Conservation (phyloP, 2,329 filamentous ascomycete species). For the Trichophyton simii region DNA sequence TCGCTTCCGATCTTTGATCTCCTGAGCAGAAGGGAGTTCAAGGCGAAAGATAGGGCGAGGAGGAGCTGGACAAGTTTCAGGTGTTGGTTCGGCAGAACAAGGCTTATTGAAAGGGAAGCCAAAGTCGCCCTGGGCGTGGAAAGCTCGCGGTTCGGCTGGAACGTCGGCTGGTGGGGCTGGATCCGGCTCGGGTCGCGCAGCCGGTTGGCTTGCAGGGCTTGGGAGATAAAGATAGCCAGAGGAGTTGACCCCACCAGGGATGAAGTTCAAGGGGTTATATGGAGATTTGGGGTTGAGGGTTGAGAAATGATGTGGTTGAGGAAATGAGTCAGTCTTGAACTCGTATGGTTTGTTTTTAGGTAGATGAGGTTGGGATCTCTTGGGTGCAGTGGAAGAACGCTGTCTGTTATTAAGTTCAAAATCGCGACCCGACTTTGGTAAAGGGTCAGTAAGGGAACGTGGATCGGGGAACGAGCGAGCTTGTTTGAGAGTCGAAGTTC, state of each 20-base stretch:
- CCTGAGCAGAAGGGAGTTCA: conserved; percentile 2
- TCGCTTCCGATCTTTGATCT: conserved; percentile 5
- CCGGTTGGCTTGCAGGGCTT: background rate
- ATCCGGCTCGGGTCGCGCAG: background rate
- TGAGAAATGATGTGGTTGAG: conserved; percentile 14
- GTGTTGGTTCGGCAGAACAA: conserved; percentile 3
- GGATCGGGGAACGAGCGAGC: background rate
- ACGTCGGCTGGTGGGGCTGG: background rate
- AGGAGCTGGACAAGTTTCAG: background rate
- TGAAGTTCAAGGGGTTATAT: conserved; percentile 14
- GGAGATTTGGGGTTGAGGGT: conserved; percentile 8
- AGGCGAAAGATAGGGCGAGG: background rate
- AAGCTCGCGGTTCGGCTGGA: background rate
- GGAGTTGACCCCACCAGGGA: conserved; percentile 9
- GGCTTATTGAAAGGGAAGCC: background rate
- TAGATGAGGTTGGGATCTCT: background rate
- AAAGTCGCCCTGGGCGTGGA: background rate
- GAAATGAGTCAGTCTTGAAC: conserved; percentile 4
- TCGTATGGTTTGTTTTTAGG: background rate
- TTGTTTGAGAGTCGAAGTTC: background rate
- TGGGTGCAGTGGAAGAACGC: conserved; percentile 1
- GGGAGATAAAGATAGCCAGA: conserved; percentile 7
- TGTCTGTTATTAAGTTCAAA: background rate
- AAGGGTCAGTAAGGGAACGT: background rate
- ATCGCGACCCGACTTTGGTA: background rate